Conservation (phyloP, 2,329 filamentous ascomycete genomes). For the Penicillium sclerotiorum region DNA sequence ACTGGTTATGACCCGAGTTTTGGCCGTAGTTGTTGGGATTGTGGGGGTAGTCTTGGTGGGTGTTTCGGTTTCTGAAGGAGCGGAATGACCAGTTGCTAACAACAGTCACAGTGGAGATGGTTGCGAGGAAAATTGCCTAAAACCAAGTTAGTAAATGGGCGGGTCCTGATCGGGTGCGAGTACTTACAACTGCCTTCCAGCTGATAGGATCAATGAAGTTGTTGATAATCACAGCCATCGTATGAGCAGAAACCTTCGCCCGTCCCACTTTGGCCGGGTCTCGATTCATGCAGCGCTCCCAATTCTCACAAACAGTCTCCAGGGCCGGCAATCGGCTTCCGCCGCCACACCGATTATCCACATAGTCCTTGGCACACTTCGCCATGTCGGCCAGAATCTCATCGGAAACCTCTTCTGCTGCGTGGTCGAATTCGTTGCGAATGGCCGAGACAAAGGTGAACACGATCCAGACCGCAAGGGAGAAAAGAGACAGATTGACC, state of each 20-base stretch:
- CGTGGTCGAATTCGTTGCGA: conserved; percentile 72
- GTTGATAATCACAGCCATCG: conserved; percentile 91
- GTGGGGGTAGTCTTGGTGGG: conserved; percentile 33
- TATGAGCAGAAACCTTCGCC: conserved; percentile 79
- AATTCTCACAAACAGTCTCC: conserved; percentile 71
- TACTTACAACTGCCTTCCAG: conserved; percentile 72
- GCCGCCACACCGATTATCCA: conserved; percentile 72
- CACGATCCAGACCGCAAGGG: conserved; percentile 62
- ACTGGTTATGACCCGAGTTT: conserved; percentile 23
- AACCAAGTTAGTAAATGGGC: conserved; percentile 16
- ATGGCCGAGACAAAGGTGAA: conserved; percentile 71
- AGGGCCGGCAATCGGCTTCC: conserved; percentile 72
- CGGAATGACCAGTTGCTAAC: conserved; percentile 64
- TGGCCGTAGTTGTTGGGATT: conserved; percentile 27
- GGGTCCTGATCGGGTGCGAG: not conserved
- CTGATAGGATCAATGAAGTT: conserved; percentile 89
- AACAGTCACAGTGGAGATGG: conserved; percentile 54
- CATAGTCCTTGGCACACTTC: conserved; percentile 72
- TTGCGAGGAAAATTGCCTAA: conserved; percentile 43
- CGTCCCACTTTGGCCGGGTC: conserved; percentile 77
- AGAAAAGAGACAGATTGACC: conserved; percentile 54
- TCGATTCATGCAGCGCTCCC: conserved; percentile 84
- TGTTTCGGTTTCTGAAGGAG: conserved; percentile 48
- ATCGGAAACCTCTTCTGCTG: conserved; percentile 68
- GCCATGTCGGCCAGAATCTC: conserved; percentile 73